A percentile compares a stretch with the other conserved stretches of the same genome.
Evolutionary conservation across 148 eudicot species (phyloP).

Genomic region (Suaeda aralocaspica): DNA sequence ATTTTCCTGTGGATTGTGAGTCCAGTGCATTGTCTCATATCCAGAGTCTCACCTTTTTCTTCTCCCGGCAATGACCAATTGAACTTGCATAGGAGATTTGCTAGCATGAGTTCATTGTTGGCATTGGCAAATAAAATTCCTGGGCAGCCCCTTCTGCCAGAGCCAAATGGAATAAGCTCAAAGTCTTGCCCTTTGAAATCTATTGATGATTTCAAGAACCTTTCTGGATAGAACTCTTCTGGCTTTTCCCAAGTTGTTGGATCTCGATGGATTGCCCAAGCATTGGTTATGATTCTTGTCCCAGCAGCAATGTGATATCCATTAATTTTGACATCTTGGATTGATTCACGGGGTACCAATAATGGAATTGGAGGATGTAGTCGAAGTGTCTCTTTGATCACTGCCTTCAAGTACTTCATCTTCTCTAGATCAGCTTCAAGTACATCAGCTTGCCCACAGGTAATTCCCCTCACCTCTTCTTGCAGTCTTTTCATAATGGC

Average conservation of each 20-base stretch:
- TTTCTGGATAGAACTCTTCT: slow-evolving; percentile 51
- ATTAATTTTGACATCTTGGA: slow-evolving; percentile 43
- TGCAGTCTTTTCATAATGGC: slow-evolving; percentile 49
- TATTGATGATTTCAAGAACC: slow-evolving; percentile 40
- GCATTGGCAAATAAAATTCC: slow-evolving; percentile 42
- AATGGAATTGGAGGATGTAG: slow-evolving; percentile 60
- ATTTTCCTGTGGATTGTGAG: slow-evolving; percentile 30
- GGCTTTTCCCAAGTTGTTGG: slow-evolving; percentile 55
- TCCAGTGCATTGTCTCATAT: slow-evolving; percentile 35
- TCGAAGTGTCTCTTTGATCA: slow-evolving; percentile 57
- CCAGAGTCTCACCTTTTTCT: slow-evolving; percentile 27
- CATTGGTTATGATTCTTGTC: slow-evolving; percentile 46
- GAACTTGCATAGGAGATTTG: slow-evolving; percentile 44
- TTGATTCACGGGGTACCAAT: slow-evolving; percentile 44
- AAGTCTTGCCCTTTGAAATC: slow-evolving; percentile 57
- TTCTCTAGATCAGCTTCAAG: slow-evolving; percentile 39
- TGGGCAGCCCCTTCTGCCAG: slow-evolving; percentile 64
- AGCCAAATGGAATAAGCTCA: slow-evolving; percentile 62
- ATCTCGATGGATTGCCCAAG: slow-evolving; percentile 67
- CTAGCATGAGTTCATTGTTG: slow-evolving; percentile 42
- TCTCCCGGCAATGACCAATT: slow-evolving; percentile 48
- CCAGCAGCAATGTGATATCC: slow-evolving; percentile 48
- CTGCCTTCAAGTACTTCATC: slow-evolving; percentile 63
- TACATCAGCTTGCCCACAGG: slow-evolving; percentile 25
- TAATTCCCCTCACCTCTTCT: slow-evolving; percentile 38